Conservation (phyloP, 345 rosid species). For the Gossypium rotundifolium region DNA sequence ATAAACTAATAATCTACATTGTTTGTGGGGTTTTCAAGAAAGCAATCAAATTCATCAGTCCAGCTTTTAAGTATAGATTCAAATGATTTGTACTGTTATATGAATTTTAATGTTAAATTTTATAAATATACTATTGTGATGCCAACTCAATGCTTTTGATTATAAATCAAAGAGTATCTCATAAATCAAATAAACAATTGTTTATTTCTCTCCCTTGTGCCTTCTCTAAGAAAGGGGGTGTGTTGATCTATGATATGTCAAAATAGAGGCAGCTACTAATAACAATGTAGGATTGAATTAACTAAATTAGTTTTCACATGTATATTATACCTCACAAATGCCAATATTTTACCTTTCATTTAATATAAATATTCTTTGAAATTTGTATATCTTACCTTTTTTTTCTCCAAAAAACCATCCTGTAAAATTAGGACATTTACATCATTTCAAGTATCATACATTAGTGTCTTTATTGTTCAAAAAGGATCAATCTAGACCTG, state of each 20-base stretch:
- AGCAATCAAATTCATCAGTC: neutral
- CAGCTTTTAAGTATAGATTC: slow-evolving; percentile 16
- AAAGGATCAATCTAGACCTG: neutral
- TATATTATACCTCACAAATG: neutral
- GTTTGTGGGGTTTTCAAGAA: slow-evolving; percentile 6
- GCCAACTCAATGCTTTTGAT: slow-evolving; percentile 22
- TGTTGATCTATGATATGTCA: slow-evolving; percentile 17
- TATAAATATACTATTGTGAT: slow-evolving; percentile 16
- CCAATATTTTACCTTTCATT: too few species aligned
- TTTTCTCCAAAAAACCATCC: neutral
- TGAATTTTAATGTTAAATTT: neutral
- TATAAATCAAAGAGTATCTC: slow-evolving; percentile 9
- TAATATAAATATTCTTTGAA: too few species aligned
- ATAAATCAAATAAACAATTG: neutral
- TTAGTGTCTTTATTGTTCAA: too few species aligned
- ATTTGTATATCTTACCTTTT: too few species aligned
- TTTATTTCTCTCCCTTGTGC: neutral
- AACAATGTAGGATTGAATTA: neutral
- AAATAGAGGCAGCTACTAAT: neutral
- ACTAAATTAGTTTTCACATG: neutral
- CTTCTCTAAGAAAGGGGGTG: slow-evolving; percentile 36
- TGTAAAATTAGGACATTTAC: neutral
- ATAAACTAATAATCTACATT: neutral
- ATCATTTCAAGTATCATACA: neutral
- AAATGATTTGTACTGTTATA: slow-evolving; percentile 1